Conservation (phyloP, 1,139 yeast species). For the Pichia sp. region DNA sequence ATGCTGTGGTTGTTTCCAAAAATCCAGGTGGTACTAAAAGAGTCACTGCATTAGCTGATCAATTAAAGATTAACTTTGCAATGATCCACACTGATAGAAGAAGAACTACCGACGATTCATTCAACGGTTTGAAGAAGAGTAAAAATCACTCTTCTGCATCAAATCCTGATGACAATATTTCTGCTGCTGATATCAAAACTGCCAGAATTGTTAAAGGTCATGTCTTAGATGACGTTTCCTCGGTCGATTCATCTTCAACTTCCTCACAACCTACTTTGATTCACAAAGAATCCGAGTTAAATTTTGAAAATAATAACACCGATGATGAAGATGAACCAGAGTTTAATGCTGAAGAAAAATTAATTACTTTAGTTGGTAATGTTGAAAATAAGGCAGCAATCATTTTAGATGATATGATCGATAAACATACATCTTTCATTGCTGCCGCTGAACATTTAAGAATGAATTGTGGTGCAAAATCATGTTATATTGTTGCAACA, state of each 20-base stretch:
- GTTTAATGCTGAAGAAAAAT: slow-evolving; percentile 63
- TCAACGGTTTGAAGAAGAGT: slow-evolving; percentile 28
- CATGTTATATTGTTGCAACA: slow-evolving; percentile 86
- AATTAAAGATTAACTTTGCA: slow-evolving; percentile 91
- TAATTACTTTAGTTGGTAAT: slow-evolving; percentile 94
- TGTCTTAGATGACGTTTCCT: slow-evolving; percentile 65
- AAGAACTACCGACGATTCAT: slow-evolving; percentile 68
- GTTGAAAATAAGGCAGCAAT: slow-evolving; percentile 88
- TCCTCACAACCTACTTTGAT: slow-evolving; percentile 10
- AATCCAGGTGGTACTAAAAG: slow-evolving; percentile 99
- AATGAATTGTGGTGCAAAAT: slow-evolving; percentile 89
- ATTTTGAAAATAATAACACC: slow-evolving; percentile 65
- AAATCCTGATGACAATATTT: slow-evolving; percentile 39
- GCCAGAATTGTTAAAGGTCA: slow-evolving; percentile 97
- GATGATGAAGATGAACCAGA: slow-evolving; percentile 84
- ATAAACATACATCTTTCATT: slow-evolving; percentile 85
- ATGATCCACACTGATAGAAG: slow-evolving; percentile 98
- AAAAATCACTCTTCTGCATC: neutral
- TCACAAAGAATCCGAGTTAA: slow-evolving; percentile 21
- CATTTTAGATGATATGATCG: slow-evolving; percentile 93
- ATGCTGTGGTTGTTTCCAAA: slow-evolving; percentile 87
- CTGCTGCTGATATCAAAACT: slow-evolving; percentile 80
- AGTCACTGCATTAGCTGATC: slow-evolving; percentile 94
- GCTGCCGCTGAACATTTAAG: slow-evolving; percentile 98
- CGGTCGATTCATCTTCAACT: neutral